A percentile compares a stretch with the other conserved stretches of the same genome.
These are phyloP conservation scores for Pelargonium fulgidum DNA, from an alignment of 441 rosid genomes.

Conservation along the genomic window DNA sequence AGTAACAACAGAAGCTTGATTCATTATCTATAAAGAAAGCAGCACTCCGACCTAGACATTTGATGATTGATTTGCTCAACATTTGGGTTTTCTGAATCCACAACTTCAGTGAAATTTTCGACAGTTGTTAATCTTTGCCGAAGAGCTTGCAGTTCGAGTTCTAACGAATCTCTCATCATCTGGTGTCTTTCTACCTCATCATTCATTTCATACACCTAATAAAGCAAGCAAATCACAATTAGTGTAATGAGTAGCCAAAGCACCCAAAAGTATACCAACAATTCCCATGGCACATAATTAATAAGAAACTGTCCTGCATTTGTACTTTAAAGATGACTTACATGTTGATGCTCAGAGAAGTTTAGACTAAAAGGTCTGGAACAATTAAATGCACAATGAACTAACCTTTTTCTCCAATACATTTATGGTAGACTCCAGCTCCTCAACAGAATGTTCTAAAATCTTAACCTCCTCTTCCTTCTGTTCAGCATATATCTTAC, in stretches of 20 bases:
- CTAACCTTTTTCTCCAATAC: slow-evolving; percentile 82
- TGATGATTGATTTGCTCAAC: slow-evolving; percentile 36
- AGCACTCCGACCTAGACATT: slow-evolving; percentile 38
- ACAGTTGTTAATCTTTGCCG: slow-evolving; percentile 57
- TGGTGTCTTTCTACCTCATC: slow-evolving; percentile 78
- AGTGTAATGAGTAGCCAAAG: slow-evolving; percentile 4
- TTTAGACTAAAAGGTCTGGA: slow-evolving; percentile 4
- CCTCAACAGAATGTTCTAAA: slow-evolving; percentile 80
- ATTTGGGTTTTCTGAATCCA: slow-evolving; percentile 32
- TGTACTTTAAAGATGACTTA: slow-evolving; percentile 4
- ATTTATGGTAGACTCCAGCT: slow-evolving; percentile 81
- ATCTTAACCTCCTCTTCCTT: slow-evolving; percentile 91
- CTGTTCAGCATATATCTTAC: slow-evolving; percentile 69
- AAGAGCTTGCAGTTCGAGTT: slow-evolving; percentile 67
- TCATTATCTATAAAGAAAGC: slow-evolving; percentile 18
- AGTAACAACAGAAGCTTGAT: slow-evolving; percentile 23
- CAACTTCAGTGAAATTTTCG: slow-evolving; percentile 47
- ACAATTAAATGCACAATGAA: slow-evolving; percentile 13
- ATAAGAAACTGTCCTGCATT: slow-evolving; percentile 13
- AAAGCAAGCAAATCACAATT: slow-evolving; percentile 24
- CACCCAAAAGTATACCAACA: slow-evolving; percentile 4
- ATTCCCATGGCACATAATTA: slow-evolving; percentile 10
- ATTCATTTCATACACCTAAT: slow-evolving; percentile 79
- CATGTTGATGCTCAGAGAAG: slow-evolving; percentile 6
- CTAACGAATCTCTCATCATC: slow-evolving; percentile 58